A percentile compares a stretch with the other conserved stretches of the same genome.
Evolutionary conservation across 1,284 basidiomycete species (phyloP).

Genomic region (Papiliotrema flavescens): DNA sequence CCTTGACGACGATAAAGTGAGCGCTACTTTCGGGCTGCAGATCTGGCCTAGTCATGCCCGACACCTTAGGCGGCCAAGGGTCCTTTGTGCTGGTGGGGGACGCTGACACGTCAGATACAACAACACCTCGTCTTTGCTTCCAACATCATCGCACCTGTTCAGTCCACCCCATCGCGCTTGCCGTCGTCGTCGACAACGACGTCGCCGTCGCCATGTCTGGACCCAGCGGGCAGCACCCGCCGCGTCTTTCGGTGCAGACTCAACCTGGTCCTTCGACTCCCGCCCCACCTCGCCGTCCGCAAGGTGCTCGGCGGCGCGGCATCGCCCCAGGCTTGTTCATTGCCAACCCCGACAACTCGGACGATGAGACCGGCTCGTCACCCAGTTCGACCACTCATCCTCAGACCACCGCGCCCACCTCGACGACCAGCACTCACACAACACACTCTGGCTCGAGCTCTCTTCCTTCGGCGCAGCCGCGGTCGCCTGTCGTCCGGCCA

Average conservation of each 20-base stretch:
- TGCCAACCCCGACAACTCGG: conserved; percentile 45
- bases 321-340: conserved; percentile 31
- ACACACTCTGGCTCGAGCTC: too few relatives aligned
- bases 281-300: conserved; percentile 18
- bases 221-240: background rate
- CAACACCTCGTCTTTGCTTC: too few relatives aligned
- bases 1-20: background rate
- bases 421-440: too few relatives aligned
- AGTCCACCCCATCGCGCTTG: background rate
- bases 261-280: conserved; percentile 3
- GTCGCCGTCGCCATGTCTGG: background rate
- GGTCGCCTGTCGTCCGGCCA: background rate
- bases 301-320: conserved; percentile 31
- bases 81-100: too few relatives aligned
- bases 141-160: background rate
- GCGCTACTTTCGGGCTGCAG: background rate
- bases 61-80: too few relatives aligned
- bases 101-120: too few relatives aligned
- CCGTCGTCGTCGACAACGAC: background rate
- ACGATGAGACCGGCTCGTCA: conserved; percentile 28
- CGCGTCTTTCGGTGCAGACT: conserved; percentile 1
- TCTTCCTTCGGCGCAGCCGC: too few relatives aligned
- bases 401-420: too few relatives aligned
- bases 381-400: background rate
- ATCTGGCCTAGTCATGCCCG: background rate